phyloP scores from a whole-genome alignment of 2,329 filamentous ascomycete genomes.

The Exserohilum rostratum region DNA sequence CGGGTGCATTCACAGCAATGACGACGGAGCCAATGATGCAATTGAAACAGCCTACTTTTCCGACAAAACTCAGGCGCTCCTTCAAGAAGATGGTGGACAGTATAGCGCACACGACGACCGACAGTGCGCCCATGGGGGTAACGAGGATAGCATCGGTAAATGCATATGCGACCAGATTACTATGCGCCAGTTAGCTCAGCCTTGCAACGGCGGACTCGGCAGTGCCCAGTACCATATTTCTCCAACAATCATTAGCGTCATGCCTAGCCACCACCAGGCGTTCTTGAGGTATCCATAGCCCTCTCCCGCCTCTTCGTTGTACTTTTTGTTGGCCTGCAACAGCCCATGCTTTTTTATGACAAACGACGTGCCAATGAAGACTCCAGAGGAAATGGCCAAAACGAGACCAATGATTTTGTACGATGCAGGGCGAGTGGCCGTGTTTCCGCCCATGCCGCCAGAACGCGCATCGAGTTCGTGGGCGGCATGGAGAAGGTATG shows the following conservation, averaged over 20 bases:
- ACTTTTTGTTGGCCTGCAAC: constrained; percentile 91
- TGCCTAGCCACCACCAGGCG: constrained; percentile 90
- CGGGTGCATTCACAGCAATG: constrained; percentile 91
- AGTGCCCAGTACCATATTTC: constrained; percentile 66
- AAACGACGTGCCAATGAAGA: constrained; percentile 94
- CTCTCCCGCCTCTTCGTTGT: constrained; percentile 93
- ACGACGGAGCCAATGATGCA: constrained; percentile 93
- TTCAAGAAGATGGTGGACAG: constrained; percentile 95
- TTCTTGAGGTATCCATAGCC: constrained; percentile 98
- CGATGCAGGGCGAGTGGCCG: constrained; percentile 55
- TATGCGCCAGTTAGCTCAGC: constrained; percentile 48
- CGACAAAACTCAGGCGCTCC: constrained; percentile 91
- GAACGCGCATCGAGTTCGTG: constrained; percentile 55
- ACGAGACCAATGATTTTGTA: constrained; percentile 90
- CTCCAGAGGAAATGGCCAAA: constrained; percentile 82
- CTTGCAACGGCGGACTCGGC: not conserved
- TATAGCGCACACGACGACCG: constrained; percentile 89
- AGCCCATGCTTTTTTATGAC: constrained; percentile 94
- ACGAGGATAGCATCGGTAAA: constrained; percentile 97
- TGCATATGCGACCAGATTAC: constrained; percentile 92
- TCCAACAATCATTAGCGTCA: constrained; percentile 95
- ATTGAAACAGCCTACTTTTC: constrained; percentile 93
- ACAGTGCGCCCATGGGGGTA: constrained; percentile 86
- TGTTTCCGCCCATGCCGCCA: constrained; percentile 41
- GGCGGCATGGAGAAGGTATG: constrained; percentile 48